Percentiles rank a stretch among this genome's conserved stretches.
Conservation (phyloP, 495 filamentous ascomycete species). For the Neurospora sp. region DNA sequence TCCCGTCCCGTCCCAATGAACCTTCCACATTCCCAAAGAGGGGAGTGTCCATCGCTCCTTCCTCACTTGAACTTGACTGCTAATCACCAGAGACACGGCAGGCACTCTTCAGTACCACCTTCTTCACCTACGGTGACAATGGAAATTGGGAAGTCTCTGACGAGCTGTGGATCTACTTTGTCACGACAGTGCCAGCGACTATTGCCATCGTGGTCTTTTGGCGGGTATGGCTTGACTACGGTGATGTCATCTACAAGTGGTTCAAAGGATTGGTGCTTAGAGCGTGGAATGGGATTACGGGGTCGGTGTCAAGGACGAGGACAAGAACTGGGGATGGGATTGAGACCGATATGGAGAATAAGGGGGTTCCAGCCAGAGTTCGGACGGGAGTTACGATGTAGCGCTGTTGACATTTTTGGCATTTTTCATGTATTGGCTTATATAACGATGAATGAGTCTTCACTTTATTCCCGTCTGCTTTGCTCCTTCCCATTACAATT, state of each 20-base stretch:
- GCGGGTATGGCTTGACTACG: slow-evolving; percentile 8
- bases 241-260: slow-evolving; percentile 4
- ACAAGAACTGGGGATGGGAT: neutral
- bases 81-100: neutral
- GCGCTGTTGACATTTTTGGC: neutral
- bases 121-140: slow-evolving; percentile 12
- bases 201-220: slow-evolving; percentile 9
- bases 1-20: too few relatives aligned
- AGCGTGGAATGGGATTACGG: neutral
- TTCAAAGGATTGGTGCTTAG: neutral
- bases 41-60: neutral
- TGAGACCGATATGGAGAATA: neutral
- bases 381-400: neutral
- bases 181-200: slow-evolving; percentile 10
- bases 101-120: slow-evolving; percentile 18
- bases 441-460: neutral
- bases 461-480: neutral
- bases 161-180: slow-evolving; percentile 14
- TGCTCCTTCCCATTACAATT: neutral
- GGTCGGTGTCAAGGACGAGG: neutral
- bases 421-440: neutral
- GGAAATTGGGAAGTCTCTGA: slow-evolving; percentile 7
- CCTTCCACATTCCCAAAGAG: too few relatives aligned
- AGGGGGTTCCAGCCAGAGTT: neutral
- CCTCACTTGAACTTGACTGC: neutral